Evolutionary conservation across 768 basidiomycete species (phyloP).

Genomic region (Rhizopogon vulgaris): DNA sequence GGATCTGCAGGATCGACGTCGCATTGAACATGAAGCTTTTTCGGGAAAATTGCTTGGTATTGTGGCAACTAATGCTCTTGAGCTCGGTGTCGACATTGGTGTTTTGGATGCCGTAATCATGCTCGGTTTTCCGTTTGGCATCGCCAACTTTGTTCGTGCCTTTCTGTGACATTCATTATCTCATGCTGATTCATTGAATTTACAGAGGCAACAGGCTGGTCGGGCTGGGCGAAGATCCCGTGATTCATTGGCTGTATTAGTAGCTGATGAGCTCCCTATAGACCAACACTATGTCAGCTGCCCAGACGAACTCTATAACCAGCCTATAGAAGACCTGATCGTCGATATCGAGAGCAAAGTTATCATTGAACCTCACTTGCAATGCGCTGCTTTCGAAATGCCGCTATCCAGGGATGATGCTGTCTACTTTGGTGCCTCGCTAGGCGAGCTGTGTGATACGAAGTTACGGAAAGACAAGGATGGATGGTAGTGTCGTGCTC

Average conservation of each 20-base stretch:
- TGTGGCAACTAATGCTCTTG: slow-evolving; percentile 85
- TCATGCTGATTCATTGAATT: neutral
- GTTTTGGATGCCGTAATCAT: slow-evolving; percentile 85
- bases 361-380: slow-evolving; percentile 78
- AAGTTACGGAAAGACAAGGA: slow-evolving; percentile 65
- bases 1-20: slow-evolving; percentile 59
- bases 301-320: slow-evolving; percentile 66
- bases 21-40: slow-evolving; percentile 84
- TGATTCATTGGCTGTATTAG: slow-evolving; percentile 71
- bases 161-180: neutral
- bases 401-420: slow-evolving; percentile 63
- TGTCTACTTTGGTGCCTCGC: slow-evolving; percentile 63
- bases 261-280: slow-evolving; percentile 62
- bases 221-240: slow-evolving; percentile 77
- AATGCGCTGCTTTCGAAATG: slow-evolving; percentile 86
- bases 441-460: slow-evolving; percentile 53
- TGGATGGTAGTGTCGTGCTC: slow-evolving; percentile 53
- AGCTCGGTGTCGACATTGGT: slow-evolving; percentile 89
- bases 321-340: slow-evolving; percentile 53
- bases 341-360: slow-evolving; percentile 71
- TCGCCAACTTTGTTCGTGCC: slow-evolving; percentile 73
- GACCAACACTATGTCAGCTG: slow-evolving; percentile 70
- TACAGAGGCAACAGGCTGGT: slow-evolving; percentile 82
- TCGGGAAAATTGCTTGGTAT: slow-evolving; percentile 79
- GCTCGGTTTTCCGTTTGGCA: slow-evolving; percentile 74